phyloP scores from a whole-genome alignment of 192 early-diverging fungal species.

The Thoreauomyces humboldtii region DNA sequence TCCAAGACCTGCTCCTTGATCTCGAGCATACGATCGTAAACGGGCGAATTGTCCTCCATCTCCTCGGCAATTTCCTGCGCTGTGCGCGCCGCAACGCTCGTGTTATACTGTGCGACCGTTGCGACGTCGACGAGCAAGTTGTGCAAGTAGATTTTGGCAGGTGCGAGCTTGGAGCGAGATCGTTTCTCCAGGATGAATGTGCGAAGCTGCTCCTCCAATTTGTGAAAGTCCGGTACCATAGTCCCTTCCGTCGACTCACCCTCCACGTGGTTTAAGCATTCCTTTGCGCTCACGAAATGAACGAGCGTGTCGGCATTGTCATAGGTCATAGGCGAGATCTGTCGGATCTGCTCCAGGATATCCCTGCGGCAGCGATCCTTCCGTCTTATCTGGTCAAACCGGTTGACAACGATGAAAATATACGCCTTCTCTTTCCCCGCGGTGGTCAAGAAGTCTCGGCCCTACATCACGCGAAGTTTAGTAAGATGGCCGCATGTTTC shows the following conservation, averaged over 20 bases:
- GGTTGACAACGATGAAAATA: constrained; percentile 98
- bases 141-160: constrained; percentile 85
- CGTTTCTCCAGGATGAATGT: constrained; percentile 95
- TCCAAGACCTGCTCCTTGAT: constrained; percentile 71
- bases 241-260: constrained; percentile 8
- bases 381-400: constrained; percentile 91
- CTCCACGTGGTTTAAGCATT: constrained; percentile 33
- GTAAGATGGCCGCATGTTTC: too few species aligned
- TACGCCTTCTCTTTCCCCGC: constrained; percentile 98
- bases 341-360: constrained; percentile 94
- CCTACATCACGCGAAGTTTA: constrained; percentile 49
- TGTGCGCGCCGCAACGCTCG: constrained; percentile 54
- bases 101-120: constrained; percentile 71
- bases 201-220: constrained; percentile 82
- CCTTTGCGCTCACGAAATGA: constrained; percentile 87
- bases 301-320: constrained; percentile 87
- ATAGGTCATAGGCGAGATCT: constrained; percentile 91
- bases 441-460: constrained; percentile 92
- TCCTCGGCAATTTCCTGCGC: constrained; percentile 56
- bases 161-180: constrained; percentile 87
- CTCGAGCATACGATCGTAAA: constrained; percentile 71
- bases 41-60: constrained; percentile 48
- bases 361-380: constrained; percentile 92
- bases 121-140: constrained; percentile 83
- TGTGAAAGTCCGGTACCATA: constrained; percentile 62